Evolutionary conservation across 1,139 yeast species (phyloP), one percentile per base, ranked within the genome.

Genomic region (Scheffersomyces cryptocercus): DNA sequence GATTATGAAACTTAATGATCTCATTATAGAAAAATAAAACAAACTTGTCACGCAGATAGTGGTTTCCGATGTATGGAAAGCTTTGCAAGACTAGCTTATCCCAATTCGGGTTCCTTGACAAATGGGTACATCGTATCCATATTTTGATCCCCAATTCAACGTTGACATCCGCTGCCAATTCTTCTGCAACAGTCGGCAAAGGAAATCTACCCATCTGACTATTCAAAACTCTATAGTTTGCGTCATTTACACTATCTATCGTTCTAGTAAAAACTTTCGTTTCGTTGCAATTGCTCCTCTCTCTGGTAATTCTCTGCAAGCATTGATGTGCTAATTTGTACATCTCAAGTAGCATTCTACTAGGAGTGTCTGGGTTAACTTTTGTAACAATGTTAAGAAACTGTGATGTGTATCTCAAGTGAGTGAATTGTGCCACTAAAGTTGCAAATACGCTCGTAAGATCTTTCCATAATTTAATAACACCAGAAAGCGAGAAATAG

Each of bases 21-120:
- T 61, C 62, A 11, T 51, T 43, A 48, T 67, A 68, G 26, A 73
- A 59, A 36, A 52, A 62, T 38, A 70, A 48, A 1, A 57, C 51
- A 50, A 67, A 74, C 41, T 62, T 58, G 5, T 64, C 67, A 49
- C 79, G 55, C 72, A 69, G 73, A 20, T 58, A 55, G 0, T 60
- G 46, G 47, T 71, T 71, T 3, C 79, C 79, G 37, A 70, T 54
- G 43, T 70, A 75, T 1, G 76, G 74, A 45, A 59, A 73, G 28
- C 62, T 64, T 45, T 73, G 79, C 29, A 70, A 58, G 15, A 70
- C 56, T 28, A 73, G 49, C 36, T 58, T 59, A 41, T 68, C 70
- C 78, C 79, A 73, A 45, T 65, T 69, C 3, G 55, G 54, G 28
- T 56, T 47, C 2, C 52, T 50, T 3, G 58, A 41, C 6, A 58